Evolutionary conservation across 2,329 filamentous ascomycete species (phyloP), one percentile per base, ranked within the genome.

Genomic region (Hymenoscyphus repandus): DNA sequence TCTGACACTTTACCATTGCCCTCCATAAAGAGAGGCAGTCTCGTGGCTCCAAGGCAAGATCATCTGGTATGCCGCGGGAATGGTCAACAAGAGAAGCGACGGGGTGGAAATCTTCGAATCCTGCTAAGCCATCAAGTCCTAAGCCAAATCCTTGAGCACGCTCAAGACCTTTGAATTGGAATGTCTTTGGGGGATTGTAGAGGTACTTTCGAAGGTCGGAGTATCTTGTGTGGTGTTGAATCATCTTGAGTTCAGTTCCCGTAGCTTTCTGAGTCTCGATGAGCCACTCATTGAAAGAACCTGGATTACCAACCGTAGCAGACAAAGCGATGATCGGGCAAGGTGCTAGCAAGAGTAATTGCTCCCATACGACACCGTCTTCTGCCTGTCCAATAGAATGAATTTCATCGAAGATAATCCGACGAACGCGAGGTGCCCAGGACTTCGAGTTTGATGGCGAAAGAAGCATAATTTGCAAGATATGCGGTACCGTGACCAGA

Each of bases 321-420:
- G 87, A 91, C 1, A 92, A 74, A 0, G 87, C 87, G 56, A 91
- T 86, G 45, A 92, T 86, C 0, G 85, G 87, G 58, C 86, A 91
- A 1, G 86, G 86, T 0, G 86, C 79, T 54, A 89, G 74, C 1
- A 91, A 74, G 1, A 91, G 70, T 3, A 92, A 72, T 62, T 91
- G 86, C 60, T 92, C 86, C 86, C 86, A 92, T 2, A 90, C 74
- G 1, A 90, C 70, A 47, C 86, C 86, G 57, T 91, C 86, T 6
- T 90, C 83, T 0, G 82, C 78, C 63, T 90, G 82, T 0, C 87
- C 85, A 52, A 92, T 91, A 32, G 80, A 89, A 64, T 92, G 87
- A 1, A 91, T 82, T 68, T 92, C 87, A 61, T 92, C 87, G 52
- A 91, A 91, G 45, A 91, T 89, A 62, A 91, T 90, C 44, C 85